Evolutionary conservation across 768 basidiomycete genomes (phyloP), one percentile per base, ranked within the genome.

Genomic region (Tylopilus vinaceipallidus): DNA sequence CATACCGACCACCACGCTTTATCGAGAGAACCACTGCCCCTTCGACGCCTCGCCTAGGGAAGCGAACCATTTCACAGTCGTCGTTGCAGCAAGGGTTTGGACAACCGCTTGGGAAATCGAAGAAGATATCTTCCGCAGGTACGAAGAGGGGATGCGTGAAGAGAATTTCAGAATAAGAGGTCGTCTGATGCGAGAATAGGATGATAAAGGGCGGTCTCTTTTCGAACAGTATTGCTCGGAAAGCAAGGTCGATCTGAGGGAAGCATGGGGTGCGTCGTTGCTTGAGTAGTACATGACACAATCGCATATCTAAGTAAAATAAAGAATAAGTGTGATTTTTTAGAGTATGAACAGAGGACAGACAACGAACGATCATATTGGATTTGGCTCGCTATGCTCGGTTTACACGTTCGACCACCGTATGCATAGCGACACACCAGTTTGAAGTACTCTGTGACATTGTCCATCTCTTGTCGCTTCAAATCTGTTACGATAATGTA

Each of bases 61-160:
- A 89, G 42, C 86, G 82, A 58, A 89, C 83, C 79, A 88, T 86
- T 68, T 89, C 86, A 62, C 86, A 89, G 62, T 89, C 86, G 53
- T 89, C 86, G 29, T 79, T 84, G 64, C 87, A 89, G 59, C 82
- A 85, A 2, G 84, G 86, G 50, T 87, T 89, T 26, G 84, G 86
- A 58, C 87, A 89, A 14, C 87, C 87, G 10, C 82, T 86, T 6
- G 87, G 87, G 59, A 87, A 86, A 64, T 88, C 86, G 64, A 79
- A 81, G 67, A 86, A 89, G 29, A 88, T 78, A 37, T 86, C 83
- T 57, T 81, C 76, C 17, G 84, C 75, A 22, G 87, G 87, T 44
- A 89, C 86, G 61, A 81, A 88, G 26, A 78, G 72, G 19, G 76
- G 74, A 60, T 86, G 78, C 1, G 86, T 87, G 75, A 89, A 89